A percentile compares a stretch with the other conserved stretches of the same genome.
Evolutionary conservation across 78 protist genomes (phyloP).

Genomic region (Dictyostelium purpureum): DNA sequence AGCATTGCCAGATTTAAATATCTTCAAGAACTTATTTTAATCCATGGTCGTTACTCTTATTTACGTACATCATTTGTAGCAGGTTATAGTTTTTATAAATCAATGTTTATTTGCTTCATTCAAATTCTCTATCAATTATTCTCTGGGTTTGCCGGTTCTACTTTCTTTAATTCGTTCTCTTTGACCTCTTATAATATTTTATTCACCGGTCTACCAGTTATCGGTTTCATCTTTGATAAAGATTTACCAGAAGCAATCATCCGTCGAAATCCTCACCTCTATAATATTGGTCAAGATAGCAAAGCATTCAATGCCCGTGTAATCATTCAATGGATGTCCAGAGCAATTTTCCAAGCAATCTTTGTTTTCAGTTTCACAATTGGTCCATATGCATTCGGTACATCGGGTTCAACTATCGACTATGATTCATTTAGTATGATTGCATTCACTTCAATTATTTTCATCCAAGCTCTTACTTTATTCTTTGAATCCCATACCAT

Average conservation of each 20-base stretch:
- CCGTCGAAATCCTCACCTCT: conserved; percentile 33
- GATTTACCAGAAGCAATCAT: conserved; percentile 64
- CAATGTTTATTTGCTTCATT: conserved; percentile 84
- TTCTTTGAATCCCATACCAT: conserved; percentile 73
- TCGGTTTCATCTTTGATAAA: conserved; percentile 80
- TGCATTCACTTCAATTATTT: conserved; percentile 73
- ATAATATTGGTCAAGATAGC: conserved; percentile 33
- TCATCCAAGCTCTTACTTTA: conserved; percentile 75
- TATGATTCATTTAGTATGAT: conserved; percentile 54
- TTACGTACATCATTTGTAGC: conserved; percentile 77
- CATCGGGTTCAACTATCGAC: conserved; percentile 13
- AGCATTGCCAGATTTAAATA: conserved; percentile 85
- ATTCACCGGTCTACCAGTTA: conserved; percentile 87
- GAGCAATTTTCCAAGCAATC: conserved; percentile 77
- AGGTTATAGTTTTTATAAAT: conserved; percentile 93
- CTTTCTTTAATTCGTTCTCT: conserved; percentile 85
- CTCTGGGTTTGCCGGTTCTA: conserved; percentile 72
- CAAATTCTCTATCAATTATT: conserved; percentile 79
- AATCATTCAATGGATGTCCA: conserved; percentile 37
- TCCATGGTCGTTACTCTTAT: conserved; percentile 93
- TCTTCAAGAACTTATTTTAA: conserved; percentile 86
- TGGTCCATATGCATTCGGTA: neutral
- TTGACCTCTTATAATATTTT: conserved; percentile 86
- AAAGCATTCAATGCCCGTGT: conserved; percentile 2
- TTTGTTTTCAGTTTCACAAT: conserved; percentile 23